Evolutionary conservation across 2,329 filamentous ascomycete genomes (phyloP).

Genomic region (Setomelanomma holmii): DNA sequence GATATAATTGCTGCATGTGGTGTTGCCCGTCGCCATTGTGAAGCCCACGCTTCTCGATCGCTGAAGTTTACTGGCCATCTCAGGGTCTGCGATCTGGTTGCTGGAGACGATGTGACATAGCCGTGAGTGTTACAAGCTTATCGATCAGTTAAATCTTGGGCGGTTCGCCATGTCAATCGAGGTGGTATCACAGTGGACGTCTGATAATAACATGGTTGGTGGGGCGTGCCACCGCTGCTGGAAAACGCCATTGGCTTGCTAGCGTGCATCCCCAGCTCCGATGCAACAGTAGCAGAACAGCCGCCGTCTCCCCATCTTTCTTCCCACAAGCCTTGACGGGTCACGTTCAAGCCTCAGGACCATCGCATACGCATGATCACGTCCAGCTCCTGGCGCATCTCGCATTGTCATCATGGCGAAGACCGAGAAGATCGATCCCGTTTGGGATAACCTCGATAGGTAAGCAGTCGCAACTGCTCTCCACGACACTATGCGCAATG

Average conservation of each 20-base stretch:
- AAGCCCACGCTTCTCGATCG: conserved; percentile 27
- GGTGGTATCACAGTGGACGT: conserved; percentile 39
- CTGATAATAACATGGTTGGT: conserved; percentile 28
- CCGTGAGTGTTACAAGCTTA: conserved; percentile 19
- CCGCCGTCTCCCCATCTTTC: conserved; percentile 40
- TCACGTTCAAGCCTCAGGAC: conserved; percentile 42
- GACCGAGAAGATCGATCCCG: conserved; percentile 54
- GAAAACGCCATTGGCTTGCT: conserved; percentile 5
- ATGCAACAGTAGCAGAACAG: conserved; percentile 43
- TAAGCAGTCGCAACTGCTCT: conserved; percentile 55
- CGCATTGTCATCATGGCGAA: conserved; percentile 63
- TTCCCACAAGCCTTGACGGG: conserved; percentile 39
- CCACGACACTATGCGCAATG: conserved; percentile 31
- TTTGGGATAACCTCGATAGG: conserved; percentile 79
- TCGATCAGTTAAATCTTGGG: conserved; percentile 10
- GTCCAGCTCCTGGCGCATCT: conserved; percentile 30
- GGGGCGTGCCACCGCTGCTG: conserved; percentile 3
- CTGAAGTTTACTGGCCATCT: conserved; percentile 16
- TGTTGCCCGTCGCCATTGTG: conserved; percentile 12
- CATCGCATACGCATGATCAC: conserved; percentile 34
- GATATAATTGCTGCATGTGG: conserved; percentile 19
- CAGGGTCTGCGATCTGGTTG: conserved; percentile 6
- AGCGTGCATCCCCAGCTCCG: conserved; percentile 28
- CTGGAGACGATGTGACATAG: conserved; percentile 35
- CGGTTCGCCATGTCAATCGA: conserved; percentile 28